Percentiles rank a stretch among this genome's conserved stretches.
Evolutionary conservation across 192 early-diverging fungal genomes (phyloP).

Genomic region (Coemansia erecta): DNA sequence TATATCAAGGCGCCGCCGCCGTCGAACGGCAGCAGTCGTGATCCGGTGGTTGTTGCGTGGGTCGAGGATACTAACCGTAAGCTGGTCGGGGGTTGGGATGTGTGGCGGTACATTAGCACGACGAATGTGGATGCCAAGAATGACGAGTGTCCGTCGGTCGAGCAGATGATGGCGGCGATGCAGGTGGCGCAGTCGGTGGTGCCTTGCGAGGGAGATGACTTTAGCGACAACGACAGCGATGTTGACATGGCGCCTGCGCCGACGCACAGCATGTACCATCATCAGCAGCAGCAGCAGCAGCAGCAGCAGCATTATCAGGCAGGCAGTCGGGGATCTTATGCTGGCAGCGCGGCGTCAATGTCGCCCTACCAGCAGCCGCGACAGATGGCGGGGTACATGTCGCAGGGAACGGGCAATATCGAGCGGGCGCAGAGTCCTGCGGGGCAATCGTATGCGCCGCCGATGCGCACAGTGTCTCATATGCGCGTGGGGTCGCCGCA

Average conservation of each 20-base stretch:
- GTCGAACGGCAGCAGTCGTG: background rate
- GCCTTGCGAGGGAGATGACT: slow-evolving; percentile 12
- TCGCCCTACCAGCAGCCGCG: slow-evolving; percentile 25
- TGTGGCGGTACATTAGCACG: slow-evolving; percentile 43
- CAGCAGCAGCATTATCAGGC: background rate
- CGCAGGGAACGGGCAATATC: no score
- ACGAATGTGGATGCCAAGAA: slow-evolving; percentile 10
- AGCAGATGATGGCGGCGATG: slow-evolving; percentile 29
- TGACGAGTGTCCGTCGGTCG: slow-evolving; percentile 9
- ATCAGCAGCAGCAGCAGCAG: background rate
- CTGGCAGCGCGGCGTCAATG: slow-evolving; percentile 19
- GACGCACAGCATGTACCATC: background rate
- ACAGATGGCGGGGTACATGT: background rate
- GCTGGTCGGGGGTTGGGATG: slow-evolving; percentile 29
- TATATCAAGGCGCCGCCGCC: slow-evolving; percentile 19
- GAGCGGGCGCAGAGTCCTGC: slow-evolving; percentile 25
- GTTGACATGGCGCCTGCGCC: background rate
- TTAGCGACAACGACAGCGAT: slow-evolving; percentile 17
- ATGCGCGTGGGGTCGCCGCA: slow-evolving; percentile 15
- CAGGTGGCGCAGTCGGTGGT: slow-evolving; percentile 22
- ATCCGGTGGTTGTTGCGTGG: slow-evolving; percentile 19
- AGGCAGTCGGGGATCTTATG: slow-evolving; percentile 5
- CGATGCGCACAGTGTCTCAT: background rate
- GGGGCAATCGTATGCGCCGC: no score
- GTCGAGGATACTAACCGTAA: slow-evolving; percentile 15